Evolutionary conservation across 2,329 filamentous ascomycete species (phyloP).

Genomic region (Coniochaeta sp.): DNA sequence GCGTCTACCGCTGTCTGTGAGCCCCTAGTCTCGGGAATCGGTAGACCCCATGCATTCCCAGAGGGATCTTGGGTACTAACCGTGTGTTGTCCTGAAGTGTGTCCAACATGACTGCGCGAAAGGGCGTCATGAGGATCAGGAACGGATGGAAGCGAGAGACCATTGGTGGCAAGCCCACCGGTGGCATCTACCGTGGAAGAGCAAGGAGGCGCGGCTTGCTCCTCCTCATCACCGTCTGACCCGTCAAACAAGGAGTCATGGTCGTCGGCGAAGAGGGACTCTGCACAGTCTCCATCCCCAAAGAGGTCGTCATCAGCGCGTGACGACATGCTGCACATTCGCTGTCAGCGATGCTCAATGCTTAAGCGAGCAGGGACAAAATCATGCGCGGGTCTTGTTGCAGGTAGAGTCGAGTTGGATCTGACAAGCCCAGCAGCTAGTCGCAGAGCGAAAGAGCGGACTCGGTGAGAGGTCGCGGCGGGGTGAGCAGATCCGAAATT

Average conservation of each 20-base stretch:
- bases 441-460: too few relatives aligned
- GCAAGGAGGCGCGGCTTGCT: neutral
- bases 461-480: too few relatives aligned
- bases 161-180: neutral
- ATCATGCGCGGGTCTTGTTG: neutral
- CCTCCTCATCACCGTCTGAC: neutral
- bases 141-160: neutral
- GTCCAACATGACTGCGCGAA: slow-evolving; percentile 1
- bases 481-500: too few relatives aligned
- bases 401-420: neutral
- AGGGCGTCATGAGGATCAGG: slow-evolving; percentile 4
- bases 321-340: neutral
- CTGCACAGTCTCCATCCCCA: neutral
- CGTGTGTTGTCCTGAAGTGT: slow-evolving; percentile 2
- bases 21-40: neutral
- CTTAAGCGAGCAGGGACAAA: neutral
- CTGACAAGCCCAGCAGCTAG: too few relatives aligned
- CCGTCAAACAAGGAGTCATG: neutral
- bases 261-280: neutral
- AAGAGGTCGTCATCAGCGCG: neutral
- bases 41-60: neutral
- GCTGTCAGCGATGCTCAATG: neutral
- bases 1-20: neutral
- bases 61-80: slow-evolving; percentile 3
- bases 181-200: neutral